These are phyloP conservation scores for Fusarium annulatum DNA, from an alignment of 2,329 filamentous ascomycete species.

Conservation along the genomic window DNA sequence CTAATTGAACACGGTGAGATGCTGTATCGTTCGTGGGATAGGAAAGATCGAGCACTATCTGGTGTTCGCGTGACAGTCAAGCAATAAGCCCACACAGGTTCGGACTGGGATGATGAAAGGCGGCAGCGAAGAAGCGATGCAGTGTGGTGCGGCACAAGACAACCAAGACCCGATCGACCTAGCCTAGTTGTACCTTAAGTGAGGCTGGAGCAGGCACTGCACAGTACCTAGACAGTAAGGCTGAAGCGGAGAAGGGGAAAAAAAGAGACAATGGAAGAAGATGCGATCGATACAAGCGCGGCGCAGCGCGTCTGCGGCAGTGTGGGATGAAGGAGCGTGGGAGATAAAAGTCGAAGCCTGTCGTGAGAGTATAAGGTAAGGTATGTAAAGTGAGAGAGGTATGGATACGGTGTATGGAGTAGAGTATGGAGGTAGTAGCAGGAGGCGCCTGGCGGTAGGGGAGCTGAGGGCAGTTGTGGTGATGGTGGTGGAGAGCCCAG, in stretches of 20 bases:
- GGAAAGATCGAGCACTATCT: conserved; percentile 31
- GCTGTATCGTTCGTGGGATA: conserved; percentile 24
- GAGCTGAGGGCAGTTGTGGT: conserved; percentile 41
- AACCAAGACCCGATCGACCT: conserved; percentile 34
- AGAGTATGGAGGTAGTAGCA: conserved; percentile 25
- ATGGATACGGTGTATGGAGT: conserved; percentile 29
- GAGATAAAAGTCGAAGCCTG: conserved; percentile 45
- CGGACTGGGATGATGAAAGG: conserved; percentile 35
- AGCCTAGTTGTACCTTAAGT: conserved; percentile 24
- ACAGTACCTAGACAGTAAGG: conserved; percentile 30
- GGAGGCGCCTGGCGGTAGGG: conserved; percentile 42
- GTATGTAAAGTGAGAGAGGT: conserved; percentile 29
- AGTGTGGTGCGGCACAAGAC: conserved; percentile 37
- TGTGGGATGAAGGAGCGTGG: conserved; percentile 45
- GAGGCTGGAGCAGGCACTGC: conserved; percentile 40
- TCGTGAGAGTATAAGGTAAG: conserved; percentile 37
- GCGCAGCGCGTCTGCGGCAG: conserved; percentile 43
- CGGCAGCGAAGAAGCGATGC: conserved; percentile 43
- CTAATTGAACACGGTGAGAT: conserved; percentile 27
- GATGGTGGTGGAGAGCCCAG: conserved; percentile 26
- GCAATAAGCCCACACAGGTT: conserved; percentile 37
- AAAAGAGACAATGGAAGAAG: conserved; percentile 35
- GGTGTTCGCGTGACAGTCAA: conserved; percentile 47
- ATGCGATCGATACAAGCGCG: conserved; percentile 37
- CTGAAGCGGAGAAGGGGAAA: conserved; percentile 31